Evolutionary conservation across 108 stramenopile genomes (phyloP), one percentile per base, ranked within the genome.

Genomic region (Pseudonitzschia multistriata): DNA sequence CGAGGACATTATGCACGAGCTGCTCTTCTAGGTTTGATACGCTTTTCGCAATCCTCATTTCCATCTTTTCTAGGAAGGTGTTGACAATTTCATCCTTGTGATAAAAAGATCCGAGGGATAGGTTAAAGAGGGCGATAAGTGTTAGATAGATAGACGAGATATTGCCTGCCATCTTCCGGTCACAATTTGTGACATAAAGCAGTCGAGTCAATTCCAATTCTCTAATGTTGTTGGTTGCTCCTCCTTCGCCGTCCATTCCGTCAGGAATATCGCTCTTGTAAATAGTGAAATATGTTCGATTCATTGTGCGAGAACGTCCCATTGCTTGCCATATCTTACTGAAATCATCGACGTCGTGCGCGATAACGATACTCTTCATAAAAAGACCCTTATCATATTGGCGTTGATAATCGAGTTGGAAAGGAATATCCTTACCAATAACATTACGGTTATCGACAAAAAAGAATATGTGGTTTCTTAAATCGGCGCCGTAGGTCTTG

Each of bases 241-340:
- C 48, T 21, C 29, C 49, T 36, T 67, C 31, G 19, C 42, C 29
- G 4, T 49, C 49, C 66, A 67, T 67, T 35, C 57, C 56, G 31
- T 52, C 49, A 3, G 62, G 37, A 22, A 75, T 52, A 22, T 49
- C 67, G 30, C 67, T 62, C 33, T 68, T 75, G 54, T 75, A 75
- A 3, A 75, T 75, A 61, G 60, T 68, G 39, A 75, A 75, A 36
- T 53, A 47, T 13, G 74, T 75, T 13, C 68, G 66, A 40, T 75
- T 75, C 74, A 75, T 75, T 1, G 74, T 75, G 11, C 74, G 67
- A 28, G 67, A 68, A 6, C 74, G 45, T 11, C 74, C 74, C 74
- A 75, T 75, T 27, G 74, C 74, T 68, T 75, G 74, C 74, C 74
- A 75, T 19, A 75, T 68, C 49, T 75, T 75, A 49, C 74, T 75